Conservation (phyloP, 108 stramenopile species). For the Cylindrotheca closterium region DNA sequence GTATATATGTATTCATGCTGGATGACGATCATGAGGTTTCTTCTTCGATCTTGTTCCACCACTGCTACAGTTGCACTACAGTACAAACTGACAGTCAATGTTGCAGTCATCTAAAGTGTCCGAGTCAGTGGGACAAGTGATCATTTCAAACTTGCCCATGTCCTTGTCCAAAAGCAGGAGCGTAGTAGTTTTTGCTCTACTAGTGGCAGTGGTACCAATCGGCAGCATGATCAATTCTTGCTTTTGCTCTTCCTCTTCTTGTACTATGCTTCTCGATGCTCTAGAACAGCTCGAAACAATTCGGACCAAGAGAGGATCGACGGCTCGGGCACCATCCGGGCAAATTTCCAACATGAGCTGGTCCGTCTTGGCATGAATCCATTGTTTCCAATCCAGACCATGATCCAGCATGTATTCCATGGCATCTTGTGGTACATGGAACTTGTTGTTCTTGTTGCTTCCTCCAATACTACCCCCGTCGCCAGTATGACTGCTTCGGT, state of each 20-base stretch:
- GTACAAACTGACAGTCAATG: neutral
- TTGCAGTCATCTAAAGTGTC: neutral
- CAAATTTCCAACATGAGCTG: conserved; percentile 6
- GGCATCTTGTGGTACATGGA: neutral
- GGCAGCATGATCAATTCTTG: too few relatives aligned
- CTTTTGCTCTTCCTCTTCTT: too few relatives aligned
- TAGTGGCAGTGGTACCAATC: neutral
- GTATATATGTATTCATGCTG: neutral
- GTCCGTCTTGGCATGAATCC: conserved; percentile 24
- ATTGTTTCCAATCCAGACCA: conserved; percentile 29
- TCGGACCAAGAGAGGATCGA: conserved; percentile 5
- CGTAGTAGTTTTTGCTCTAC: neutral
- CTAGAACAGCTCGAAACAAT: neutral
- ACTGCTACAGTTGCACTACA: neutral
- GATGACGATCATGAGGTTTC: neutral
- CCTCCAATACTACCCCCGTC: neutral
- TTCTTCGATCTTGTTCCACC: neutral
- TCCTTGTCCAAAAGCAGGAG: neutral
- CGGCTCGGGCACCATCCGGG: conserved; percentile 6
- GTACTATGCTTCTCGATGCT: neutral
- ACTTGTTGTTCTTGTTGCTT: neutral
- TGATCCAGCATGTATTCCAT: conserved; percentile 5
- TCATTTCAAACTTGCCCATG: neutral
- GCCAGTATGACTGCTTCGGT: conserved; percentile 2
- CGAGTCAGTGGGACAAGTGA: neutral